Percentiles rank a stretch among this genome's conserved stretches.
Conservation (phyloP, 768 basidiomycete species). For the Punctularia strigosozonata region DNA sequence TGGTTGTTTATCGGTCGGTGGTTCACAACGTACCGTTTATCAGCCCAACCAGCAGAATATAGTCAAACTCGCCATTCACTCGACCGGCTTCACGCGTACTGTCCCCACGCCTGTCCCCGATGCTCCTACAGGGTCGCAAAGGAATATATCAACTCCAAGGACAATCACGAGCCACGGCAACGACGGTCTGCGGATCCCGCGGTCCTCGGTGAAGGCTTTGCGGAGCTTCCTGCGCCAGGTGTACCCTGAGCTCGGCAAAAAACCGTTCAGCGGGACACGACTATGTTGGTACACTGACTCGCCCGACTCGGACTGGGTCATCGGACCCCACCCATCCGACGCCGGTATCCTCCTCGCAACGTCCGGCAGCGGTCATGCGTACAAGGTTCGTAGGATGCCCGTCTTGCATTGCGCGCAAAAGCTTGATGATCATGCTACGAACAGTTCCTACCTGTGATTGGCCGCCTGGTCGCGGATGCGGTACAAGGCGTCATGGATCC, state of each 20-base stretch:
- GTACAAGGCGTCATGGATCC: constrained; percentile 53
- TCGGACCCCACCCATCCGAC: constrained; percentile 57
- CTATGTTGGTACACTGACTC: constrained; percentile 96
- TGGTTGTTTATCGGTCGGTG: not conserved
- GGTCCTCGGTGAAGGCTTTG: constrained; percentile 33
- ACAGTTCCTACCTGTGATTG: constrained; percentile 83
- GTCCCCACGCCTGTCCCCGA: constrained; percentile 9
- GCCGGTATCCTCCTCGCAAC: constrained; percentile 68
- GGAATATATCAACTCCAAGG: constrained; percentile 59
- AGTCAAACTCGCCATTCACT: constrained; percentile 73
- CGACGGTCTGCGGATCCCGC: constrained; percentile 58
- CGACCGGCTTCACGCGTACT: constrained; percentile 53
- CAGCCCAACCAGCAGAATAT: constrained; percentile 60
- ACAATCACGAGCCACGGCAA: constrained; percentile 50
- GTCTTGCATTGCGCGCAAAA: not conserved
- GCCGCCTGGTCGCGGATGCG: constrained; percentile 60
- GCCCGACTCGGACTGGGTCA: constrained; percentile 79
- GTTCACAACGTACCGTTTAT: not conserved
- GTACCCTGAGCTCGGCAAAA: constrained; percentile 70
- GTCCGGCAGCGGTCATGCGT: constrained; percentile 80
- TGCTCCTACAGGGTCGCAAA: too few relatives aligned
- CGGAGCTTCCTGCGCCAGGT: constrained; percentile 39
- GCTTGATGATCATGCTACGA: not conserved
- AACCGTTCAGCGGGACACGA: constrained; percentile 60
- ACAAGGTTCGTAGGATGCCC: constrained; percentile 43